Base-by-base conservation (phyloP, 371 early-diverging fungal species). In the Globomyces sp. region DNA sequence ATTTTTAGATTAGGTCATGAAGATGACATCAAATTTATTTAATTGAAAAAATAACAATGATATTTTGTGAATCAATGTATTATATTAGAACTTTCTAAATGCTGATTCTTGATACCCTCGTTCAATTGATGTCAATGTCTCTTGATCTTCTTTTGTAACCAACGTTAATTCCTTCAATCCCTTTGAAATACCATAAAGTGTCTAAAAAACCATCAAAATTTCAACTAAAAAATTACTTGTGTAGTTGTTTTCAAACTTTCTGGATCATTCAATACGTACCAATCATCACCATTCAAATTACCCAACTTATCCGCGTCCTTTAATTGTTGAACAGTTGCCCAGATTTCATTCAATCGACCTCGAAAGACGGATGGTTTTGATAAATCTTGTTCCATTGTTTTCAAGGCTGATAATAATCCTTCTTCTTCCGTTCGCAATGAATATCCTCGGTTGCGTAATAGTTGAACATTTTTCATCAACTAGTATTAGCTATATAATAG, bases 371-470 rank as follows among this genome's bases (percentile, higher is more conserved):
- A 87, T 4, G 93, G 91, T 67, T 84, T 86, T 49, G 81, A 75
- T 68, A 92, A 76, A 63, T 91, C 88, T 48, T 84, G 81, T 71
- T 87, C 79, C 63, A 93, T 78, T 55, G 84, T 83, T 66, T 92
- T 92, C 49, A 93, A 74, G 10, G 87, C 79, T 3, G 87, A 77
- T 49, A 88, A 77, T 67, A 93, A 83, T 36, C 77, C 70, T 74
- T 94, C 95, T 69, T 94, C 95, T 55, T 94, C 91, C 11, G 84
- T 84, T 24, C 89, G 84, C 45, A 95, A 81, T 3, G 91, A 85
- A 67, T 89, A 86, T 0, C 93, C 93, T 49, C 88, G 85, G 69
- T 89, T 85, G 41, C 91, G 85, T 66, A 95, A 75, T 3, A 94
- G 77, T 77, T 92, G 90, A 13, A 90, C 85, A 51, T 84, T 76